Base-by-base conservation (phyloP, 2,329 filamentous ascomycete species). In the Phialemoniopsis sp. region DNA sequence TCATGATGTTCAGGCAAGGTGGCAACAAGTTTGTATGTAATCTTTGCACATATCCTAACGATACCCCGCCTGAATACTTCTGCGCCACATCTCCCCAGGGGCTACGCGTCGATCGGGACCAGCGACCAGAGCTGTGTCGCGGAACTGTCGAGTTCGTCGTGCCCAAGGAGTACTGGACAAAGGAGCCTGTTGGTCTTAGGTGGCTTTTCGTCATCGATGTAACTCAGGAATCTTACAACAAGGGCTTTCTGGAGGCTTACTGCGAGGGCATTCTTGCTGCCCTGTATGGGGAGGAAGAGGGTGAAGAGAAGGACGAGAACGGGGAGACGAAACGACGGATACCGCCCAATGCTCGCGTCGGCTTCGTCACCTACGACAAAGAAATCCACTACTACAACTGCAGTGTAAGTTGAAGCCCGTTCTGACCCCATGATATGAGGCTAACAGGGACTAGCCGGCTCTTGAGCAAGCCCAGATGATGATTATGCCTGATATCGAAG, bases 341-440 rank as follows among this genome's bases (percentile, higher is more conserved):
- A 52, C 88, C 93, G 0, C 68, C 78, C 38, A 89, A 89, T 12
- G 80, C 87, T 36, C 95, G 89, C 67, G 82, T 98, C 45, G 93
- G 91, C 36, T 95, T 98, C 58, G 82, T 97, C 46, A 96, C 93
- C 2, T 98, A 85, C 59, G 93, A 98, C 68, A 91, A 89, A 63
- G 89, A 96, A 53, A 86, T 98, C 43, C 93, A 98, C 58, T 98
- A 97, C 61, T 98, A 97, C 71, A 97, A 97, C 56, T 81, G 95
- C 52, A 89, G 83, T 55, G 82, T 87, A 69, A 67, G 83, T 75
- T 28, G 37, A n/a, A n/a, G n/a, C 9, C 10, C 18, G n/a, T 16
- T 28, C n/a, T n/a, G n/a, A n/a, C n/a, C n/a, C n/a, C n/a, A n/a
- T 34, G 15, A 18, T 13, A 15, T 17, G 32, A 34, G 12, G 18